phyloP scores from a whole-genome alignment of 2,329 filamentous ascomycete genomes.

The Trichoderma lentiforme region DNA sequence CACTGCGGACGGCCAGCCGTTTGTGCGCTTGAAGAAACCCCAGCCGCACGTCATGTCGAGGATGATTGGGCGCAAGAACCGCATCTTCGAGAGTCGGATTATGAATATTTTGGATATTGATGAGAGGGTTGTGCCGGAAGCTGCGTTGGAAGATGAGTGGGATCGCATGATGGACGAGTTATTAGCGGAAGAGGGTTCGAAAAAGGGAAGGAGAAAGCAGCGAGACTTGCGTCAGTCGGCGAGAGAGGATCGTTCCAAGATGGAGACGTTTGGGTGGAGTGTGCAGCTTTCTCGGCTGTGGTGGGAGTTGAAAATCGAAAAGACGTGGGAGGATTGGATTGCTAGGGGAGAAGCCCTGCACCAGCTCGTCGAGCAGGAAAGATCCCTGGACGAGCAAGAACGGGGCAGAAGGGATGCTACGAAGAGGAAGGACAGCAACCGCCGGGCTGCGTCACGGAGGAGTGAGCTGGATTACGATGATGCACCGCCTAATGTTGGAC shows the following conservation, averaged over 20 bases:
- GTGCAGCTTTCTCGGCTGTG: constrained; percentile 33
- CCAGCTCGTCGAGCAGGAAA: constrained; percentile 40
- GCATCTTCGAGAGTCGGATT: constrained; percentile 41
- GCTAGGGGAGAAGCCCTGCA: constrained; percentile 42
- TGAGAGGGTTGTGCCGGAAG: constrained; percentile 33
- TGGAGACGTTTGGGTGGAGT: constrained; percentile 31
- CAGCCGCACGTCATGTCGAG: constrained; percentile 59
- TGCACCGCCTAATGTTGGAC: constrained; percentile 19
- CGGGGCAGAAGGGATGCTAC: not conserved
- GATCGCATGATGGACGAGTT: constrained; percentile 37
- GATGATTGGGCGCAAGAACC: constrained; percentile 52
- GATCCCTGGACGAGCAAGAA: constrained; percentile 27
- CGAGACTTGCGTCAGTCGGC: not conserved
- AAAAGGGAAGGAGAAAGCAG: not conserved
- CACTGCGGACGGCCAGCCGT: constrained; percentile 55
- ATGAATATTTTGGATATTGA: constrained; percentile 37
- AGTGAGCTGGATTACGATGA: not conserved
- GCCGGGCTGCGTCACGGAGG: not conserved
- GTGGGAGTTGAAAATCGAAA: constrained; percentile 31
- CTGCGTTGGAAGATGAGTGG: constrained; percentile 48
- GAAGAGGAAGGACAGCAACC: not conserved
- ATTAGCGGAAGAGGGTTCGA: constrained; percentile 21
- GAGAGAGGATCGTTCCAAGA: not conserved
- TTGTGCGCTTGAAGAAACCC: constrained; percentile 64
- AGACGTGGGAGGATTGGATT: constrained; percentile 36